Conservation (phyloP, 176 grass and related monocot genomes). For the Rhynchospora pubera region DNA sequence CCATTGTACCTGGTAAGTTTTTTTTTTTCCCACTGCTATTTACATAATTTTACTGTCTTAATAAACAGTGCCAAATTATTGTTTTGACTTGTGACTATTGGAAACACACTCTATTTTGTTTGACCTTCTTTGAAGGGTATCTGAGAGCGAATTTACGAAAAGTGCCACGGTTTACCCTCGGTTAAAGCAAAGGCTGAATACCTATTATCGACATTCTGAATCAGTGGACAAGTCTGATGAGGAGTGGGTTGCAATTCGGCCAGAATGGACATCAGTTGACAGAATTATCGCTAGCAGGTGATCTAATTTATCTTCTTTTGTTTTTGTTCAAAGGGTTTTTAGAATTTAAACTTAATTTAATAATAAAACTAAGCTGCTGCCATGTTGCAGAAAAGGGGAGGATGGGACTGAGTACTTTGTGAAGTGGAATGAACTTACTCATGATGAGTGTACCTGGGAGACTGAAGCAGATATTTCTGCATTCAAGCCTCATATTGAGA, state of each 20-base stretch:
- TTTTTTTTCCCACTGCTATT: not conserved
- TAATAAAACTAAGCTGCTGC: not conserved
- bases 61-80: not conserved
- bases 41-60: not conserved
- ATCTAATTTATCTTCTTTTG: not conserved
- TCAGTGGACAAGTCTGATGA: constrained; percentile 66
- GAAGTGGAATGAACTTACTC: constrained; percentile 98
- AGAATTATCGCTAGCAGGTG: constrained; percentile 86
- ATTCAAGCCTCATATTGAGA: constrained; percentile 80
- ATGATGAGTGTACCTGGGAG: constrained; percentile 98
- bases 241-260: constrained; percentile 72
- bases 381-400: constrained; percentile 44
- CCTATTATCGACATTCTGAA: constrained; percentile 65
- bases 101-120: constrained; percentile 12
- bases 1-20: constrained; percentile 81
- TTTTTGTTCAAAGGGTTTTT: not conserved
- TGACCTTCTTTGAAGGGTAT: constrained; percentile 48
- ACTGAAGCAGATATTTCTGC: constrained; percentile 62
- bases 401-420: constrained; percentile 63
- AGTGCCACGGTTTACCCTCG: constrained; percentile 67
- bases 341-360: not conserved
- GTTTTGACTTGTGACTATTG: constrained; percentile 18
- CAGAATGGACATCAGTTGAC: constrained; percentile 94
- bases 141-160: constrained; percentile 79
- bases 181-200: constrained; percentile 85